Evolutionary conservation across 371 early-diverging fungal species (phyloP), one percentile per base, ranked within the genome.

Genomic region (Mortierella sp.): DNA sequence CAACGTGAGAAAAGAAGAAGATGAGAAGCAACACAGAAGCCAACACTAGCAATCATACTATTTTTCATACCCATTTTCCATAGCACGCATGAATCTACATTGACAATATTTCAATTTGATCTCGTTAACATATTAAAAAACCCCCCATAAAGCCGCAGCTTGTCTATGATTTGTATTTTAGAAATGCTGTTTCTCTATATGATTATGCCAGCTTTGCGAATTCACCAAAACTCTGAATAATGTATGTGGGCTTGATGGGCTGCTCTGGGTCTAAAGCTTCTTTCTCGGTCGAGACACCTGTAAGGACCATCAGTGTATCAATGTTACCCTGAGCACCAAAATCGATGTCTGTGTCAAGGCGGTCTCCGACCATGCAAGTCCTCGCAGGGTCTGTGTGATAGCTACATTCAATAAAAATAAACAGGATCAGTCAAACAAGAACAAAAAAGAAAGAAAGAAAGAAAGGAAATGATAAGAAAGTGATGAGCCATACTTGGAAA

Each of bases 361-460:
- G 92, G 84, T 99, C 99, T 32, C 99, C 99, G 63, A 99, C 93
- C 99, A 99, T 99, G 85, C 95, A 95, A 1, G 97, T 96, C 67
- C 94, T 87, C 14, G 81, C 68, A 1, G 90, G 91, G 72, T 98
- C 93, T 16, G 98, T 87, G 57, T 93, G 86, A 73, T 92, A 94
- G 72, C 91, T 93, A 60, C 2, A 39, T 54, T 61, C 39, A 18
- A 9, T 26, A 18, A 5, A 57, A 40, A 28, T 11, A 2, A 24
- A 18, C 1, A 39, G 30, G n/a, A 37, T 35, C 20, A 20, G 22
- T 37, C 18, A 60, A 57, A n/a, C 22, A 35, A n/a, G 11, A 60
- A 0, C 1, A 20, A 32, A 22, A 37, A 37, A 37, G 4, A 35
- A 32, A 16, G 6, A 32, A n/a, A 3, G 20, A 18, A 9, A 1